Evolutionary conservation across 2,329 filamentous ascomycete species (phyloP), one percentile per base, ranked within the genome.

Genomic region (Colletotrichum tofieldiae): DNA sequence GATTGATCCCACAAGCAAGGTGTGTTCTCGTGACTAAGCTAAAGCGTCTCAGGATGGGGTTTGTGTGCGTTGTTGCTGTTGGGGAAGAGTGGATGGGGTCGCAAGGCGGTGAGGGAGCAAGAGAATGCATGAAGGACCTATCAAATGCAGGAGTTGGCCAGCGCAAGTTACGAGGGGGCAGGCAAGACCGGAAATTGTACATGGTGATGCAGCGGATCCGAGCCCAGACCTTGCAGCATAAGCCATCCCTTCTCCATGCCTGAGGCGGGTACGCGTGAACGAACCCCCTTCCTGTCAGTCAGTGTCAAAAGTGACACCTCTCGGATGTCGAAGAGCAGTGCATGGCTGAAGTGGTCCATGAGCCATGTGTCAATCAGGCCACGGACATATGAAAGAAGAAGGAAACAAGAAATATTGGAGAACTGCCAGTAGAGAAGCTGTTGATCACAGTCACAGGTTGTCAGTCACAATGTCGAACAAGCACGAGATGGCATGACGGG

Each of bases 131-230:
- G 14, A 20, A 41, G 45, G 16, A 37, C 61, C 35, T 64, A 52
- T 64, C 23, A 52, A 39, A 43, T 18, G 23, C n/a, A 51, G 37
- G 8, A 29, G 41, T 52, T 52, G 35, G 35, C 47, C 45, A 37
- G 45, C 55, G 11, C n/a, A 18, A 26, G 55, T 58, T 62, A 39
- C 29, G 39, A 32, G 45, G 52, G 43, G 52, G 11, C 35, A 41
- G 26, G 39, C 56, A 32, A 51, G 32, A 29, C 55, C 56, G 64
- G 68, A 71, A 68, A 68, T 71, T 68, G 65, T 62, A 16, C 26
- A 52, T 52, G 43, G 58, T 71, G 55, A 70, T 71, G 67, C 63
- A 61, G 67, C 67, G 49, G 67, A 59, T 35, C 67, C 26, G 37
- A 29, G 63, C 35, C 41, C 63, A 32, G 67, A 37, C 60, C 51